Evolutionary conservation across 805 yeast species (phyloP), one percentile per base, ranked within the genome.

Genomic region (Candida pseudoglaebosa): DNA sequence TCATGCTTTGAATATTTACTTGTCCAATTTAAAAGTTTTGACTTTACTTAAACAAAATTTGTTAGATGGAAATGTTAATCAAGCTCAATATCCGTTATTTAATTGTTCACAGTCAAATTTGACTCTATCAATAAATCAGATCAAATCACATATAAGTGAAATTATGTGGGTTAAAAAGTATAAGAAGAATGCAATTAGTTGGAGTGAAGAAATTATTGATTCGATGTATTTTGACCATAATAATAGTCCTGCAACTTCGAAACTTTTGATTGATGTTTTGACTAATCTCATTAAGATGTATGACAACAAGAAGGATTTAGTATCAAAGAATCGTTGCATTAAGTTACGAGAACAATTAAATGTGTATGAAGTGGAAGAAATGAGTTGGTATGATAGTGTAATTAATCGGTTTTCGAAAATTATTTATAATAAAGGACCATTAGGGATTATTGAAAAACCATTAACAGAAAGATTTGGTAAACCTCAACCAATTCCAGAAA

Each of bases 181-280:
- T 46, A 57, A 58, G 40, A 49, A 59, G 40, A 60, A 62, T 37
- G 71, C 73, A 17, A 54, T 65, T 29, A 49, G 65, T 2, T 67
- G 73, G 73, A 56, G 60, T 12, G 72, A 68, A 44, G 70, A 68
- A 40, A 62, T 67, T 3, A 51, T 68, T 5, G 68, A 63, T 34
- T 62, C 61, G 16, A 50, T 61, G 21, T 67, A 57, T 44, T 55
- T 53, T 39, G 56, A 52, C 36, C 57, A 58, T 45, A 50, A 54
- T 30, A 48, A 53, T 24, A 46, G 56, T 12, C 39, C 58, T 3
- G 49, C 54, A 17, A 61, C 57, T 0, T 51, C 60, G 3, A 57
- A 59, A 2, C 54, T 68, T 13, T 49, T 67, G 28, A 33, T 47
- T 28, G 44, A 48, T 33, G 70, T 62, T 5, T 50, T 68, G 36